Evolutionary conservation across 1,139 yeast species (phyloP).

Genomic region (Blastobotrys persicus): DNA sequence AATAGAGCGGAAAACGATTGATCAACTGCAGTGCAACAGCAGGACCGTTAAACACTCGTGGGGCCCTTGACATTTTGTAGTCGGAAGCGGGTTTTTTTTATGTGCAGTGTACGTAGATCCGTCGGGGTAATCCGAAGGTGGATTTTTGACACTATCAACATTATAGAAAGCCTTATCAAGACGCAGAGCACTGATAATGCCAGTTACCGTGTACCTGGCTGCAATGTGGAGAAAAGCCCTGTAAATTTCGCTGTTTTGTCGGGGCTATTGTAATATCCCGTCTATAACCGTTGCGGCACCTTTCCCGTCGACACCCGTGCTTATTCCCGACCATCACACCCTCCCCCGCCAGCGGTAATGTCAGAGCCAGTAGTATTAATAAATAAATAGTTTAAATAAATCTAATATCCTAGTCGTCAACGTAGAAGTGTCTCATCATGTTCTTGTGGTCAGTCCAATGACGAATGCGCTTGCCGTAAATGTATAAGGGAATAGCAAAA

Average conservation of each 20-base stretch:
- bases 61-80: no score
- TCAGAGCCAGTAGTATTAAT: no score
- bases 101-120: no score
- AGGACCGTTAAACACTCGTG: no score
- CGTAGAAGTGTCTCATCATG: slow-evolving; percentile 29
- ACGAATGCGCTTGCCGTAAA: slow-evolving; percentile 53
- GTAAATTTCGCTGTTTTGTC: neutral
- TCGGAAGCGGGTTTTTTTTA: no score
- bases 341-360: no score
- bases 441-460: slow-evolving; percentile 43
- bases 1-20: no score
- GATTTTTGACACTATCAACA: neutral
- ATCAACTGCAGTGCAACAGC: no score
- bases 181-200: neutral
- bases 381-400: no score
- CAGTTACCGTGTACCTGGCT: neutral
- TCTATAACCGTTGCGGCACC: neutral
- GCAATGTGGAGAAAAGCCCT: neutral
- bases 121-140: neutral
- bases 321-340: no score
- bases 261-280: neutral
- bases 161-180: neutral
- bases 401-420: slow-evolving; percentile 18
- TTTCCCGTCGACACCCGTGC: no score
- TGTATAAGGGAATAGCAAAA: slow-evolving; percentile 52